Conservation (phyloP, 1,284 basidiomycete species). For the Thelephora terrestris region DNA sequence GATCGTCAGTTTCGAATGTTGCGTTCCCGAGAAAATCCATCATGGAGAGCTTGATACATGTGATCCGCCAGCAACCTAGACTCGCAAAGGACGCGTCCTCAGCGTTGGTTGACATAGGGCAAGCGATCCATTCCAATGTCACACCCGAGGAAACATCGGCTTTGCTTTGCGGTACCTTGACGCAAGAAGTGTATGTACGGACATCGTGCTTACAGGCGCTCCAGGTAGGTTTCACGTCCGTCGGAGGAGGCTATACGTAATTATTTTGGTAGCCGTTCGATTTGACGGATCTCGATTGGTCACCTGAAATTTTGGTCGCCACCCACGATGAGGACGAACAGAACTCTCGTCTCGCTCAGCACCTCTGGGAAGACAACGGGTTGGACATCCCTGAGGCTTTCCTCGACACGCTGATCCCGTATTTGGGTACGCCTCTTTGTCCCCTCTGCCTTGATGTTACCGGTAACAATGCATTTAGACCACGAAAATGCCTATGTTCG, state of each 20-base stretch:
- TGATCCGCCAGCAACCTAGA: slow-evolving; percentile 73
- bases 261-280: slow-evolving; percentile 67
- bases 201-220: slow-evolving; percentile 88
- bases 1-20: slow-evolving; percentile 44
- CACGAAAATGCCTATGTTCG: slow-evolving; percentile 83
- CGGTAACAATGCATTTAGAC: slow-evolving; percentile 30
- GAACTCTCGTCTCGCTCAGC: slow-evolving; percentile 74
- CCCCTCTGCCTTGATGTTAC: neutral
- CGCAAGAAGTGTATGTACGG: slow-evolving; percentile 86
- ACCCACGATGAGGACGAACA: slow-evolving; percentile 91
- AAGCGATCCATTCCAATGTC: slow-evolving; percentile 67
- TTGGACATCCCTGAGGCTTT: slow-evolving; percentile 79
- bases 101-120: slow-evolving; percentile 75
- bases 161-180: slow-evolving; percentile 68
- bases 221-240: slow-evolving; percentile 42
- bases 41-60: slow-evolving; percentile 65
- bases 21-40: slow-evolving; percentile 68
- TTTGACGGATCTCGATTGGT: slow-evolving; percentile 91
- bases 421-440: slow-evolving; percentile 49
- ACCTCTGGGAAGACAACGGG: slow-evolving; percentile 95
- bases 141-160: slow-evolving; percentile 53
- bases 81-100: slow-evolving; percentile 83
- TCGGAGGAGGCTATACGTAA: slow-evolving; percentile 1
- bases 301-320: slow-evolving; percentile 81
- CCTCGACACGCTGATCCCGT: slow-evolving; percentile 51